Percentiles rank a stretch among this genome's conserved stretches.
Evolutionary conservation across 768 basidiomycete species (phyloP).

Genomic region (Suillus occidentalis): DNA sequence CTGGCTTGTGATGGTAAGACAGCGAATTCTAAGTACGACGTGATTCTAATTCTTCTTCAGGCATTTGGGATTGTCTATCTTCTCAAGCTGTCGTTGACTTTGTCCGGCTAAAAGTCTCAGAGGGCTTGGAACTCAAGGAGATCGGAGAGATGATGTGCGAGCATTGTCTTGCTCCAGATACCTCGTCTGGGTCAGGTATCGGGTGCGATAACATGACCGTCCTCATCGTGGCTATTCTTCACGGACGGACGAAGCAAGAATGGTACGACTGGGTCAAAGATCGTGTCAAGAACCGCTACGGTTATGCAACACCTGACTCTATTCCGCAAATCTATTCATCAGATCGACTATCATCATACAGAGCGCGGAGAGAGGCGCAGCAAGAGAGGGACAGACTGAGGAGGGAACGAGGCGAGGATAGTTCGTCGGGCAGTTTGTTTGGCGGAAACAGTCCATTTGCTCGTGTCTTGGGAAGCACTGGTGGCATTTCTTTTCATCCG

Average conservation of each 20-base stretch:
- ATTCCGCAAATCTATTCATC: conserved; percentile 77
- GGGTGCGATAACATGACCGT: conserved; percentile 99
- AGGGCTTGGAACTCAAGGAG: conserved; percentile 75
- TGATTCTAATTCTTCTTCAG: conserved; percentile 40
- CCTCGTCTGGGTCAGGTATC: conserved; percentile 85
- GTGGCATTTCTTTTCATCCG: conserved; percentile 68
- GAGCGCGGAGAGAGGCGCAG: conserved; percentile 57
- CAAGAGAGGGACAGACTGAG: conserved; percentile 47
- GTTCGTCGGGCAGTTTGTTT: conserved; percentile 25
- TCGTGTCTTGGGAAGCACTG: conserved; percentile 52
- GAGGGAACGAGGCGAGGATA: conserved; percentile 37
- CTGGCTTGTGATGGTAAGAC: conserved; percentile 91
- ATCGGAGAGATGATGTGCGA: conserved; percentile 91
- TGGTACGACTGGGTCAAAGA: conserved; percentile 91
- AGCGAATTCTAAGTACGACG: background rate
- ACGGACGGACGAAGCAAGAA: conserved; percentile 84
- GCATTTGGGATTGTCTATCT: conserved; percentile 97
- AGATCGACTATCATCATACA: conserved; percentile 62
- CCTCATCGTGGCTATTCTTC: conserved; percentile 83
- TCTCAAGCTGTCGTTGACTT: conserved; percentile 94
- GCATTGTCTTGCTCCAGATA: conserved; percentile 92
- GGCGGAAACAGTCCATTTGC: conserved; percentile 45
- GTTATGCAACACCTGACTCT: conserved; percentile 73
- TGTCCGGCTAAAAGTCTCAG: conserved; percentile 76
- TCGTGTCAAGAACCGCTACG: conserved; percentile 73